Evolutionary conservation across 1,139 yeast species (phyloP).

Genomic region (Komagataea norvegica): DNA sequence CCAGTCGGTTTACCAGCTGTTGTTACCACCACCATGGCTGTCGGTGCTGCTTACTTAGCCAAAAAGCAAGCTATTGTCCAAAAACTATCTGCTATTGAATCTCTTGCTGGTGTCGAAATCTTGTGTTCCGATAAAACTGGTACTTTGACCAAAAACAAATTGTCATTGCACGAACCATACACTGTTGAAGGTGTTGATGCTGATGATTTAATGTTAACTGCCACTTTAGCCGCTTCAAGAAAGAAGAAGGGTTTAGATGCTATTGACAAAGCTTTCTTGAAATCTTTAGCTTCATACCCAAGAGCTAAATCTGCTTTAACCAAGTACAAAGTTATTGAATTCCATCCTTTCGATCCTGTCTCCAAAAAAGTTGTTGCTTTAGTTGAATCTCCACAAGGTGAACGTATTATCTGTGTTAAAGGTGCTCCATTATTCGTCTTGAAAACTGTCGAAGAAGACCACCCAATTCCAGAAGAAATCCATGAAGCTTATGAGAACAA

Average conservation of each 20-base stretch:
- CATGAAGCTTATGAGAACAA: constrained; percentile 94
- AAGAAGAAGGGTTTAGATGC: constrained; percentile 99
- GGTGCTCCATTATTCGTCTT: constrained; percentile 96
- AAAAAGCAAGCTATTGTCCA: constrained; percentile 98
- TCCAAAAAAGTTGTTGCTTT: constrained; percentile 94
- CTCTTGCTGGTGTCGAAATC: constrained; percentile 98
- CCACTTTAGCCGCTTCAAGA: constrained; percentile 97
- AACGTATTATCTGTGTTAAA: constrained; percentile 92
- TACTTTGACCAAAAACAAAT: constrained; percentile 97
- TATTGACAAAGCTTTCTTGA: constrained; percentile 94
- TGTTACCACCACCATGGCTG: constrained; percentile 99
- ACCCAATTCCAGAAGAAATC: constrained; percentile 93
- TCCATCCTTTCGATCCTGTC: constrained; percentile 97
- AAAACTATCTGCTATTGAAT: constrained; percentile 96
- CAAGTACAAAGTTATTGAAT: constrained; percentile 91
- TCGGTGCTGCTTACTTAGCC: constrained; percentile 99
- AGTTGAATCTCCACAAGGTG: constrained; percentile 95
- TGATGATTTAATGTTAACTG: constrained; percentile 95
- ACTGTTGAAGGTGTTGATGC: constrained; percentile 99
- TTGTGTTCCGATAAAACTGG: constrained; percentile 99
- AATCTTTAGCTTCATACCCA: constrained; percentile 82
- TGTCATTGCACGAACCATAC: constrained; percentile 96
- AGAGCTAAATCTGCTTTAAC: constrained; percentile 93
- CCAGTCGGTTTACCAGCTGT: constrained; percentile 99
- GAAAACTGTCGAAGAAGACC: constrained; percentile 95